These are phyloP conservation scores for Fusarium humuli DNA, from an alignment of 2,329 filamentous ascomycete species.

Conservation along the genomic window DNA sequence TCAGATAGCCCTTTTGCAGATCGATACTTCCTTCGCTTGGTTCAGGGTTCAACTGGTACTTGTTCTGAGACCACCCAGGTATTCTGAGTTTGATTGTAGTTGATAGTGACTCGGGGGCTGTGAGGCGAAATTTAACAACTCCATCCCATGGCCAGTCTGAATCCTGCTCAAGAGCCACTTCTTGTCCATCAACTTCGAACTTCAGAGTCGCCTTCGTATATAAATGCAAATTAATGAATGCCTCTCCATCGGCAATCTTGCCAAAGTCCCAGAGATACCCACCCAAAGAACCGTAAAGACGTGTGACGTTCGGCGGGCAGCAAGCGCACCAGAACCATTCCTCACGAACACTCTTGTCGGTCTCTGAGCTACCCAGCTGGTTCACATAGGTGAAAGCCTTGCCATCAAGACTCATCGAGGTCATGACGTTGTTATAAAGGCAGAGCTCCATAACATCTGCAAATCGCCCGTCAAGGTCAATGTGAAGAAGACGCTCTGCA, in stretches of 20 bases:
- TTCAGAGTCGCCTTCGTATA: conserved; percentile 62
- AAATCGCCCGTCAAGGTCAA: conserved; percentile 64
- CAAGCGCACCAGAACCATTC: conserved; percentile 63
- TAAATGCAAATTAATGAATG: conserved; percentile 65
- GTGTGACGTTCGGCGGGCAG: conserved; percentile 69
- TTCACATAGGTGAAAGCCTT: conserved; percentile 71
- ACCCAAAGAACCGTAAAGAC: conserved; percentile 66
- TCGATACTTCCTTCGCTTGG: conserved; percentile 16
- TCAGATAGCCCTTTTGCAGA: conserved; percentile 61
- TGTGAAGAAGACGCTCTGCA: conserved; percentile 65
- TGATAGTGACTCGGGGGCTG: conserved; percentile 26
- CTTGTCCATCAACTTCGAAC: conserved; percentile 51
- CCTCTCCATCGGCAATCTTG: conserved; percentile 26
- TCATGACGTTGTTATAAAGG: conserved; percentile 71
- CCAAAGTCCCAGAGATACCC: conserved; percentile 66
- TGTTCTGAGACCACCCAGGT: conserved; percentile 61
- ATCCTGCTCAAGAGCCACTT: conserved; percentile 53
- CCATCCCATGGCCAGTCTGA: conserved; percentile 70
- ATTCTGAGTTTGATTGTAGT: conserved; percentile 63
- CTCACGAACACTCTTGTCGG: not conserved
- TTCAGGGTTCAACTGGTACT: conserved; percentile 52
- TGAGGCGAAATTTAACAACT: conserved; percentile 59
- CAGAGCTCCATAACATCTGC: conserved; percentile 71
- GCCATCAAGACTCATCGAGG: conserved; percentile 66
- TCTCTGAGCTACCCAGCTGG: conserved; percentile 61